Conservation (phyloP, 2,329 filamentous ascomycete species). For the Clonostachys chloroleuca region DNA sequence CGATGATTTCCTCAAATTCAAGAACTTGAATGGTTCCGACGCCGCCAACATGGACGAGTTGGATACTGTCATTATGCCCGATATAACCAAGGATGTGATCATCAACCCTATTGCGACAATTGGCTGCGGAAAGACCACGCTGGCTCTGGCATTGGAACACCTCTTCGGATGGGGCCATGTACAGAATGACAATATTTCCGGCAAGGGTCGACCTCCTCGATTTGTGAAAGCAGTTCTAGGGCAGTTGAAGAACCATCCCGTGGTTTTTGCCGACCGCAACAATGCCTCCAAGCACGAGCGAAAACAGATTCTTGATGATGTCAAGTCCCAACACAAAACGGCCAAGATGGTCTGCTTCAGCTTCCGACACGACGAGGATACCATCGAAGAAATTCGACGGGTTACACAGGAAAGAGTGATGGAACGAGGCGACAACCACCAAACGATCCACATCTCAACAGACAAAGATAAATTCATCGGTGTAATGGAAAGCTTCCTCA, state of each 20-base stretch:
- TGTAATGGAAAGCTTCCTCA: conserved; percentile 94
- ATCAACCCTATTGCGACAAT: conserved; percentile 91
- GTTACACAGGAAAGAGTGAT: conserved; percentile 78
- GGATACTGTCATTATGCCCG: conserved; percentile 35
- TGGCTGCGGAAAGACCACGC: conserved; percentile 93
- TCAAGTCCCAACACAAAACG: conserved; percentile 56
- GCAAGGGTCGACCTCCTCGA: conserved; percentile 68
- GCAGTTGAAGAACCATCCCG: conserved; percentile 59
- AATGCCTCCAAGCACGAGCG: conserved; percentile 88
- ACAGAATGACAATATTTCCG: conserved; percentile 94
- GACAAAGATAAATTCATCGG: conserved; percentile 69
- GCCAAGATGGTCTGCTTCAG: conserved; percentile 81
- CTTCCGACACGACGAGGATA: conserved; percentile 77
- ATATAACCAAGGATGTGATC: conserved; percentile 65
- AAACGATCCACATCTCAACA: conserved; percentile 88
- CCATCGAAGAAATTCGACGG: conserved; percentile 68
- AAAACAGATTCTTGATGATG: conserved; percentile 79
- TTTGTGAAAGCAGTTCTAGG: conserved; percentile 72
- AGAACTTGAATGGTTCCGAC: conserved; percentile 82
- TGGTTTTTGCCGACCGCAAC: conserved; percentile 88
- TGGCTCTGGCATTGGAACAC: conserved; percentile 75
- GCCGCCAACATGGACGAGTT: conserved; percentile 72
- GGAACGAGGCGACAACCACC: conserved; percentile 88
- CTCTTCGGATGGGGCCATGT: conserved; percentile 90
- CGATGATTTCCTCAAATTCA: conserved; percentile 79